These are phyloP conservation scores for Penicillium diatomitis DNA, from an alignment of 495 filamentous ascomycete species.

Conservation along the genomic window DNA sequence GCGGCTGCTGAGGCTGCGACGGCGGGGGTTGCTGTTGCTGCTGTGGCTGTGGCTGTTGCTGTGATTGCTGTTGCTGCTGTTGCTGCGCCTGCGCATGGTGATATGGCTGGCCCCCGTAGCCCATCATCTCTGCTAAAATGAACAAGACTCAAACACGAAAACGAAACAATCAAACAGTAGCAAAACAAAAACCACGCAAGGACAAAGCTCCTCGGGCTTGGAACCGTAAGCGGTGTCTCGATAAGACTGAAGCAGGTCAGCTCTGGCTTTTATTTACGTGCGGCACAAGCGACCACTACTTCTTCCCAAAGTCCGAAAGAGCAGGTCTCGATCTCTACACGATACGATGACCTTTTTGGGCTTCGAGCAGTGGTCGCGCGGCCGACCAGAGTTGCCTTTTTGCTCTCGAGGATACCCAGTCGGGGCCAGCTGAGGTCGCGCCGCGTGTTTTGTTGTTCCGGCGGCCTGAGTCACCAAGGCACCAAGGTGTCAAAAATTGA, in stretches of 20 bases:
- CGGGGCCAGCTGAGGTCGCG: constrained; percentile 18
- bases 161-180: no score
- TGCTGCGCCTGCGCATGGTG: constrained; percentile 22
- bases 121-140: constrained; percentile 19
- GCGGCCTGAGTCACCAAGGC: constrained; percentile 10
- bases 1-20: constrained; percentile 17
- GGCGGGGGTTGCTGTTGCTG: constrained; percentile 21
- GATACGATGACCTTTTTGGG: not conserved
- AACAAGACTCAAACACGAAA: no score
- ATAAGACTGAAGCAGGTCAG: constrained; percentile 2
- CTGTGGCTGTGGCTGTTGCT: constrained; percentile 8
- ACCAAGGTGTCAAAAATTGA: constrained; percentile 3
- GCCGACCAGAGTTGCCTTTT: not conserved
- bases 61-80: constrained; percentile 9
- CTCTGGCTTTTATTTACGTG: constrained; percentile 1
- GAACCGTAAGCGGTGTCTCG: constrained; percentile 11
- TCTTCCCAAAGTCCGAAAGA: not conserved
- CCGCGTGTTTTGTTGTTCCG: constrained; percentile 26
- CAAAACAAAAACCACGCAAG: no score
- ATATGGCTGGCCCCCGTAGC: constrained; percentile 28
- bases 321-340: not conserved
- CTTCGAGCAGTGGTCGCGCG: not conserved
- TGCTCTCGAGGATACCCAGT: constrained; percentile 7
- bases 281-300: constrained; percentile 14
- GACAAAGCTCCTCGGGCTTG: not conserved